phyloP scores from a whole-genome alignment of 306 rosid species.

The Canavalia gladiata region DNA sequence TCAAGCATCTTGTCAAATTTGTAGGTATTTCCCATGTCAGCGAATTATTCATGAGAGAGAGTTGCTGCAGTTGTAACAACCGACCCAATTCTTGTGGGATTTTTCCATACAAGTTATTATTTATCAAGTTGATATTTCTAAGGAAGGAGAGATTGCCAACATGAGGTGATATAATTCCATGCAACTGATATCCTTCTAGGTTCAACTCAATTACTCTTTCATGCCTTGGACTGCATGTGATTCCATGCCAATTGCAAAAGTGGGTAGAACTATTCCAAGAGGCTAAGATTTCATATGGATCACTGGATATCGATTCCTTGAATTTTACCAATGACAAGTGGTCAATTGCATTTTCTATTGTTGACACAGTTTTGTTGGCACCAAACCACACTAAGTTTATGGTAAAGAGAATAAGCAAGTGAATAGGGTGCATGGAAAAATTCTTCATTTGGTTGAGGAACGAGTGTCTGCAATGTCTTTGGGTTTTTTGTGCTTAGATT shows the following conservation, averaged over 20 bases:
- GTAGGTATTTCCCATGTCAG: conserved; percentile 44
- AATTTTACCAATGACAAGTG: not conserved
- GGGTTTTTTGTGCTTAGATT: too few relatives aligned
- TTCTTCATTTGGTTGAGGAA: too few relatives aligned
- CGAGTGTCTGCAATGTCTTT: too few relatives aligned
- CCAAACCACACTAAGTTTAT: not conserved
- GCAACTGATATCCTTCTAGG: not conserved
- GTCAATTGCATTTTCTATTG: conserved; percentile 31
- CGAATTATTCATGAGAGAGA: conserved; percentile 7
- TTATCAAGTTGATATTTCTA: not conserved
- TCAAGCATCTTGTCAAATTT: conserved; percentile 35
- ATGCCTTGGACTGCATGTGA: conserved; percentile 45
- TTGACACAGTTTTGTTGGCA: not conserved
- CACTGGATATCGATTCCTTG: conserved; percentile 20
- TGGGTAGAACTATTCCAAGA: conserved; percentile 55
- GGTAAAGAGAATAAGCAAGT: not conserved
- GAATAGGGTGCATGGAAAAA: not conserved
- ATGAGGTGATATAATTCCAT: conserved; percentile 50
- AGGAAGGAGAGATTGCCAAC: conserved; percentile 51
- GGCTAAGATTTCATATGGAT: conserved; percentile 26
- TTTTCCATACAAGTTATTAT: conserved; percentile 37
- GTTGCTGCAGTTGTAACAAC: conserved; percentile 22
- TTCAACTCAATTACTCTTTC: conserved; percentile 43
- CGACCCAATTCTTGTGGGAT: conserved; percentile 48
- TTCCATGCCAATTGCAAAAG: conserved; percentile 59